Evolutionary conservation across 1,139 yeast species (phyloP).

Genomic region (Yamadazyma triangularis): DNA sequence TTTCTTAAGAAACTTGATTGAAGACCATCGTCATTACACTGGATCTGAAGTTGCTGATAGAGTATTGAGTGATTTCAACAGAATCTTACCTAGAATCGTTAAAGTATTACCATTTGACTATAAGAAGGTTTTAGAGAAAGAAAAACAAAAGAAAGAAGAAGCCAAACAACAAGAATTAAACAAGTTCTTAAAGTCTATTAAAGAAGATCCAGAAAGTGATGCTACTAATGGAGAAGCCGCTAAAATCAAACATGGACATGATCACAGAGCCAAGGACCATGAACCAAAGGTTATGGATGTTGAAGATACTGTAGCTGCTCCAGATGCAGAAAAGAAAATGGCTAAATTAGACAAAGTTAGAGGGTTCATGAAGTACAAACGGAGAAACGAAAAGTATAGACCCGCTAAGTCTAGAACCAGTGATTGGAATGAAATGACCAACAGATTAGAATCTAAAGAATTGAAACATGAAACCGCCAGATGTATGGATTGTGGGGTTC

Average conservation of each 20-base stretch:
- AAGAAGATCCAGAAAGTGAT: constrained; percentile 80
- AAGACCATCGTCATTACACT: constrained; percentile 94
- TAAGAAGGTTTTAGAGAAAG: constrained; percentile 81
- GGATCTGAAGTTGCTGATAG: constrained; percentile 86
- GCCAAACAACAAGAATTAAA: constrained; percentile 61
- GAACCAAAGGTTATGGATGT: constrained; percentile 89
- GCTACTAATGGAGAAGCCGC: constrained; percentile 82
- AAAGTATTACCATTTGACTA: constrained; percentile 92
- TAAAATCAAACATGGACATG: constrained; percentile 46
- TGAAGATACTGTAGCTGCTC: constrained; percentile 81
- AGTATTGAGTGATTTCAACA: constrained; percentile 79
- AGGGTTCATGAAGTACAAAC: constrained; percentile 92
- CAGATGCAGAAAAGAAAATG: constrained; percentile 58
- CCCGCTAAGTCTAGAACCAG: constrained; percentile 67
- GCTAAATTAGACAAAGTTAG: constrained; percentile 72
- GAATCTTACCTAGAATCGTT: constrained; percentile 83
- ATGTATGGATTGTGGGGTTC: constrained; percentile 99
- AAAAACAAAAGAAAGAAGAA: constrained; percentile 62
- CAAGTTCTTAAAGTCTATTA: constrained; percentile 59
- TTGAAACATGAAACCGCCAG: constrained; percentile 93
- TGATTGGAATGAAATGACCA: constrained; percentile 92
- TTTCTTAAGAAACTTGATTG: constrained; percentile 86
- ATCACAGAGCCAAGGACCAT: constrained; percentile 32
- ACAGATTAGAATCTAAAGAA: constrained; percentile 79
- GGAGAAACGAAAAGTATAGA: constrained; percentile 86